These are phyloP conservation scores for Apocynum venetum DNA, from an alignment of 257 asterid genomes.

Conservation along the genomic window DNA sequence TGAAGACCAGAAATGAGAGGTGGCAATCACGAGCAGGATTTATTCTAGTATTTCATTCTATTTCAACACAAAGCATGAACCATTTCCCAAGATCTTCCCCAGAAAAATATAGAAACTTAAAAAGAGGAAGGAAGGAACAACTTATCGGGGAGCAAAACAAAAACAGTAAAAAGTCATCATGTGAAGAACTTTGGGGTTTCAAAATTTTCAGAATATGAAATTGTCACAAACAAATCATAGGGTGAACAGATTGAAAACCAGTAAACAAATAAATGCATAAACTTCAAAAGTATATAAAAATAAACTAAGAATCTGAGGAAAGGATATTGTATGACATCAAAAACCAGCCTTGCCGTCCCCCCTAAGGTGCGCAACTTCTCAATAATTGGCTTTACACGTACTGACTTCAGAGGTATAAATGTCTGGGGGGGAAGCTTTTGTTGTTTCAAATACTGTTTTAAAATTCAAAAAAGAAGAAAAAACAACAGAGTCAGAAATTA, in stretches of 20 bases:
- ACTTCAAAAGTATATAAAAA: background rate
- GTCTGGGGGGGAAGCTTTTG: slow-evolving; percentile 99
- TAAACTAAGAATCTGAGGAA: slow-evolving; percentile 8
- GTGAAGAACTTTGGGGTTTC: background rate
- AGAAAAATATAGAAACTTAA: background rate
- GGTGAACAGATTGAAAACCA: background rate
- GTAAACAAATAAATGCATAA: background rate
- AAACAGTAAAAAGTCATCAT: background rate
- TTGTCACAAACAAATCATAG: background rate
- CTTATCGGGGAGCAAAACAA: background rate
- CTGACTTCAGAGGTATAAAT: slow-evolving; percentile 90
- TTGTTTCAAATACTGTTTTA: slow-evolving; percentile 80
- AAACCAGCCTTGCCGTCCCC: slow-evolving; percentile 87
- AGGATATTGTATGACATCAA: slow-evolving; percentile 98
- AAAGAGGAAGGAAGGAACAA: background rate
- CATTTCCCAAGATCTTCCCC: background rate
- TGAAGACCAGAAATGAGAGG: background rate
- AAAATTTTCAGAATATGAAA: background rate
- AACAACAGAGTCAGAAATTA: slow-evolving; percentile 5
- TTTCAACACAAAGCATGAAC: background rate
- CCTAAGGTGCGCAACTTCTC: slow-evolving; percentile 90
- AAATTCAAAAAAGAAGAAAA: background rate
- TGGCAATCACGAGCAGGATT: background rate
- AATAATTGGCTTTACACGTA: slow-evolving; percentile 82
- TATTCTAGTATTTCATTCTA: background rate